Conservation (phyloP, 2,329 filamentous ascomycete genomes). For the Aspergillaceae sp. region DNA sequence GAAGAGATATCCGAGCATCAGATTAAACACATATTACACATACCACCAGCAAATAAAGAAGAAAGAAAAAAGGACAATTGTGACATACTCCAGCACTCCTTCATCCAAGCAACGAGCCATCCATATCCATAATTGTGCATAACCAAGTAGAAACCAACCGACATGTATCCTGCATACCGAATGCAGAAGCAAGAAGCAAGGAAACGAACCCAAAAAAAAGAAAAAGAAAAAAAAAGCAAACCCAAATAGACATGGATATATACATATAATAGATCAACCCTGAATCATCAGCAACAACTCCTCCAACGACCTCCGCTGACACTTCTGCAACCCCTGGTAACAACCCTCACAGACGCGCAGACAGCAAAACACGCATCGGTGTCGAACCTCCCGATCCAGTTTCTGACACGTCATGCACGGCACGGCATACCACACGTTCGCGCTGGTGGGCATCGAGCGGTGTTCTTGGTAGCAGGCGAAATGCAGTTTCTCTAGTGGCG, state of each 20-base stretch:
- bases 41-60: too few relatives aligned
- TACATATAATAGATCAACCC: neutral
- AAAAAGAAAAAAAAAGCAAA: neutral
- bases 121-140: too few relatives aligned
- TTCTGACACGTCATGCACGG: conserved; percentile 38
- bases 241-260: neutral
- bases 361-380: conserved; percentile 36
- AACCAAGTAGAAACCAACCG: too few relatives aligned
- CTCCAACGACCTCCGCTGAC: conserved; percentile 22
- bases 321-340: conserved; percentile 25
- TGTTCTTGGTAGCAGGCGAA: conserved; percentile 34
- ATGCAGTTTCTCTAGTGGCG: conserved; percentile 29
- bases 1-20: too few relatives aligned
- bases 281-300: conserved; percentile 21
- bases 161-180: too few relatives aligned
- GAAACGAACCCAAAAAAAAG: conserved; percentile 1
- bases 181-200: neutral
- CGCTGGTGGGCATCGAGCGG: conserved; percentile 24
- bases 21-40: too few relatives aligned
- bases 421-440: conserved; percentile 32
- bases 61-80: too few relatives aligned
- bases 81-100: too few relatives aligned
- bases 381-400: conserved; percentile 28
- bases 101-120: too few relatives aligned
- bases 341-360: conserved; percentile 33